Base-by-base conservation (phyloP, 345 rosid genomes). In the Garcia nutans region DNA sequence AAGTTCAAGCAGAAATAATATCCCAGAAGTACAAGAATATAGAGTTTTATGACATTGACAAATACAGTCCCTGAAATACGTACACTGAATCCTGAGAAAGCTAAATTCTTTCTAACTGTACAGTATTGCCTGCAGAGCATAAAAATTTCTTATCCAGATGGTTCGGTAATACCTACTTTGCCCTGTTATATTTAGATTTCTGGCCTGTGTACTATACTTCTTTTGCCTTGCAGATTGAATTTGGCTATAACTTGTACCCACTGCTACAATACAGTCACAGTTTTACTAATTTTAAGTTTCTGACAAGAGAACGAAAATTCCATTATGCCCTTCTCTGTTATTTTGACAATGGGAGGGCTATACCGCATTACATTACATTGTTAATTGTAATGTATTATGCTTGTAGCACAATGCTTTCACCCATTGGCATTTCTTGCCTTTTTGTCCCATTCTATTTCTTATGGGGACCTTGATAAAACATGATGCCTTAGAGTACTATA, bases 11-110 rank as follows among this genome's bases (percentile, higher is more conserved):
- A 6, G 97, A 95, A 87, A 88, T 95, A 28, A 95, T 93, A 73
- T 93, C 99, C 55, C 99, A 93, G 33, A 95, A 95, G 86, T 91
- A 95, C 85, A 92, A 93, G 89, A 89, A 89, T 84, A 93, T 95
- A 22, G 99, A 95, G 83, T 93, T 90, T 73, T 93, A 95, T 72
- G 96, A 95, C 74, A 77, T 87, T 10, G 90, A 92, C 82, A 88
- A 79, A 83, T 84, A 82, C 4, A 74, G 73, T n/a, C 78, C 49
- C 0, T 83, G 61, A 77, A 74, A 60, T 55, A 49, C 65, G 16
- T 8, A n/a, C 12, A 13, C 15, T 11, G 15, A 10, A 0, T 33
- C 49, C 52, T 41, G 28, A 37, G 74, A 33, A 33, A 33, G 74
- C 15, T 10, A 8, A 17, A 16, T 37, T n/a, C 6, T 50, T 47